A percentile compares a stretch with the other conserved stretches of the same genome.
Conservation (phyloP, 2,329 filamentous ascomycete genomes). For the Acephala macrosclerotiorum region DNA sequence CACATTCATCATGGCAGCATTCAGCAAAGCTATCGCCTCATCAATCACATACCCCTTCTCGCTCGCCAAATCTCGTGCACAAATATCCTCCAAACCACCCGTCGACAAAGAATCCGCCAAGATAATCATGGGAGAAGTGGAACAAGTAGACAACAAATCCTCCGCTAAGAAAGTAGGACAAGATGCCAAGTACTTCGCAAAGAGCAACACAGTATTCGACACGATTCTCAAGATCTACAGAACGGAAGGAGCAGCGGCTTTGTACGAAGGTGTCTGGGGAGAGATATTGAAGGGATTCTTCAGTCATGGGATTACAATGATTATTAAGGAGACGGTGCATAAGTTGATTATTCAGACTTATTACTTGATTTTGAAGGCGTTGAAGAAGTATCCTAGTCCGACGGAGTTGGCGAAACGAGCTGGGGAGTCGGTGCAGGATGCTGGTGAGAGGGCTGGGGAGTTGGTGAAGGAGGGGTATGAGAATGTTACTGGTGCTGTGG, state of each 20-base stretch:
- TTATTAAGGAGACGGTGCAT: conserved; percentile 82
- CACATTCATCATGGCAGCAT: conserved; percentile 74
- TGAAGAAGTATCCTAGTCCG: conserved; percentile 52
- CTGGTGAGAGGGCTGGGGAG: conserved; percentile 27
- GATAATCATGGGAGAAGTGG: conserved; percentile 41
- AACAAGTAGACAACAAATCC: conserved; percentile 43
- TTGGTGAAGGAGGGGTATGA: conserved; percentile 30
- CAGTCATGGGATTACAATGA: conserved; percentile 85
- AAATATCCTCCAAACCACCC: conserved; percentile 60
- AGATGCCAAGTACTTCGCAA: conserved; percentile 39
- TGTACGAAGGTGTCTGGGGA: conserved; percentile 79
- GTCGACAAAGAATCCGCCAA: conserved; percentile 40
- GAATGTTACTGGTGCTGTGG: conserved; percentile 20
- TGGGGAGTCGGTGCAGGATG: conserved; percentile 39
- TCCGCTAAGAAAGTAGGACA: conserved; percentile 35
- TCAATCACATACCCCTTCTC: conserved; percentile 85
- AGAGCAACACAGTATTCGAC: conserved; percentile 63
- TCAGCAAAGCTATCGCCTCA: conserved; percentile 80
- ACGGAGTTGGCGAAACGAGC: conserved; percentile 49
- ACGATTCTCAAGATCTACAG: conserved; percentile 65
- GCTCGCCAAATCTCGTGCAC: conserved; percentile 81
- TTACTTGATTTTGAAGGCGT: conserved; percentile 64
- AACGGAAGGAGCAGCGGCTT: conserved; percentile 69
- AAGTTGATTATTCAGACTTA: conserved; percentile 75
- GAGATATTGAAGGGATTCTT: conserved; percentile 87